Base-by-base conservation (phyloP, 306 rosid genomes). In the Inga laurina region DNA sequence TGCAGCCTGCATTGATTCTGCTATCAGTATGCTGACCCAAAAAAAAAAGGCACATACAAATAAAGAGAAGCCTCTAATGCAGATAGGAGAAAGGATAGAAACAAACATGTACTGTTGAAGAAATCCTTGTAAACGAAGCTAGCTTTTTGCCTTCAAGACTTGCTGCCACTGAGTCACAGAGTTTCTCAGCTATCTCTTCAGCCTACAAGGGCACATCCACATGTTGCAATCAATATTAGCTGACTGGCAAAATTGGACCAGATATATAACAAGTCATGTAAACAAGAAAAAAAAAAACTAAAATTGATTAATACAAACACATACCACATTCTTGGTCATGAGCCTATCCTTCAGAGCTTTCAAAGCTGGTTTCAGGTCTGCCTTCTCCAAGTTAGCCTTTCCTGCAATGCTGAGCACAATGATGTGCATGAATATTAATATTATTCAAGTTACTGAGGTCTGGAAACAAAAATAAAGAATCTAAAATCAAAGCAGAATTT, bases 281-380 rank as follows among this genome's bases (percentile, higher is more conserved):
- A 22, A 39, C 73, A 79, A 66, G 37, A 49, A 10, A 78, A 46
- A 78, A 46, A 49, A 74, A 11, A 75, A 32, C 34, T 24, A 41
- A 32, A 52, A 34, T 19, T 41, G 57, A 45, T 48, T 35, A 76
- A 56, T 24, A 78, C 18, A 85, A 75, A 54, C 68, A 69, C 97
- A 84, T 88, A 96, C 99, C 94, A 94, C 99, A 82, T 96, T 96
- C 97, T 96, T 96, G 80, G 98, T 96, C 99, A 96, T 96, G 51
- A 94, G 95, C 91, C 98, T 92, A 81, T 96, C 98, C 90, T 96
- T 96, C 62, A 94, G 91, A 85, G 97, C 98, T 88, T 89, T 93
- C 93, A 96, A 82, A 82, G 99, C 97, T 48, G 97, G 99, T 86
- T 89, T 97, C 85, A 96, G 88, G 86, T 96, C 98, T 11, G 99